A percentile compares a stretch with the other conserved stretches of the same genome.
Conservation (phyloP, 78 protist species). For the Dictyostelium capitatum region DNA sequence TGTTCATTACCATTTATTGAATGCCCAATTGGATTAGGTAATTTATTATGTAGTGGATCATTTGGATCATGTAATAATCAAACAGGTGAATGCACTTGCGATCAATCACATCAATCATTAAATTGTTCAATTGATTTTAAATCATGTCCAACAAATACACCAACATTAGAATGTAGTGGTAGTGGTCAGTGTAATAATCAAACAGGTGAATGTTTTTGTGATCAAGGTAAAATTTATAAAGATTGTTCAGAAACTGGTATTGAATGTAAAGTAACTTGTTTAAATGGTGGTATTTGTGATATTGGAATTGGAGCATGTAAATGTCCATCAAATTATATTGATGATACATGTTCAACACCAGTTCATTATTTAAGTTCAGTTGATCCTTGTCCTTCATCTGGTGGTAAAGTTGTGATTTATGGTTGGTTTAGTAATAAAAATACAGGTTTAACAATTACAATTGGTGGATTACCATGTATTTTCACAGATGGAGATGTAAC, state of each 20-base stretch:
- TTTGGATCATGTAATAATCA: neutral
- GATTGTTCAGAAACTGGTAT: neutral
- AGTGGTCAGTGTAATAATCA: neutral
- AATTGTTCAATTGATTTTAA: neutral
- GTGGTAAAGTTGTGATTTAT: conserved; percentile 9
- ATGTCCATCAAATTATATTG: neutral
- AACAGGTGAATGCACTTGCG: neutral
- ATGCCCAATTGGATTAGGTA: neutral
- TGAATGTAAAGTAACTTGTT: neutral
- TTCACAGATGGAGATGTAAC: neutral
- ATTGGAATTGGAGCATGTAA: neutral
- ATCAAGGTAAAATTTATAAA: neutral
- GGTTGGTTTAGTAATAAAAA: neutral
- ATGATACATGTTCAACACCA: neutral
- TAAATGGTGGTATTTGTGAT: neutral
- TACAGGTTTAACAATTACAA: neutral
- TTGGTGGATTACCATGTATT: neutral
- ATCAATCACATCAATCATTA: neutral
- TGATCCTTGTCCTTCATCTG: neutral
- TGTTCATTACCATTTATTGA: neutral
- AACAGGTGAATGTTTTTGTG: too few relatives aligned
- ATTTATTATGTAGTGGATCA: neutral
- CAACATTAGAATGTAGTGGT: neutral
- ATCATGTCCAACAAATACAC: neutral
- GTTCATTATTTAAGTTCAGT: neutral